Conservation (phyloP, 208 protist genomes). For the Blastocrithidia nonstop region DNA sequence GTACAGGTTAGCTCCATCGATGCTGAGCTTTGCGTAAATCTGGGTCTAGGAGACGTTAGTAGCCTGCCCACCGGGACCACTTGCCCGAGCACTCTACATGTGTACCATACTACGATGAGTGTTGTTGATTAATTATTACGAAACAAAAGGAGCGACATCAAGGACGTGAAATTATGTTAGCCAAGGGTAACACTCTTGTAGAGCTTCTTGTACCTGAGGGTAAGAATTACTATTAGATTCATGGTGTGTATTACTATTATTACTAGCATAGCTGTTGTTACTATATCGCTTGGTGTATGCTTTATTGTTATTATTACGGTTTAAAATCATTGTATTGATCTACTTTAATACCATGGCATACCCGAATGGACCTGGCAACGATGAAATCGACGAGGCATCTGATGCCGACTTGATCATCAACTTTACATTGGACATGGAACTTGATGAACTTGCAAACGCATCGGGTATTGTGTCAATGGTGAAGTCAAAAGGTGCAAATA, state of each 20-base stretch:
- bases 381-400: slow-evolving; percentile 3
- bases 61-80: slow-evolving; percentile 78
- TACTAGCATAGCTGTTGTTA: not conserved
- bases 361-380: slow-evolving; percentile 29
- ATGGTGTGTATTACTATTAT: not conserved
- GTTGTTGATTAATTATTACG: slow-evolving; percentile 34
- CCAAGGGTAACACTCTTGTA: not conserved
- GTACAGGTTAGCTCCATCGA: slow-evolving; percentile 56
- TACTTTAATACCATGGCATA: slow-evolving; percentile 24
- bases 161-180: not conserved
- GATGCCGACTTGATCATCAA: slow-evolving; percentile 17
- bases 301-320: too few species aligned
- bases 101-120: slow-evolving; percentile 15
- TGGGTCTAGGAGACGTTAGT: slow-evolving; percentile 81
- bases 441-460: too few species aligned
- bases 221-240: not conserved
- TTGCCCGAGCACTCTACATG: slow-evolving; percentile 67
- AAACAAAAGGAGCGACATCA: slow-evolving; percentile 31
- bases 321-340: not conserved
- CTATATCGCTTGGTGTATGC: too few species aligned
- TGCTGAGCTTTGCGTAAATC: slow-evolving; percentile 57
- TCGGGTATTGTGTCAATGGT: too few species aligned
- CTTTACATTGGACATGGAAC: too few species aligned
- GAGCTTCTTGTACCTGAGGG: too few species aligned
- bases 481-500: too few species aligned